Evolutionary conservation across 1,284 basidiomycete species (phyloP), one percentile per base, ranked within the genome.

Genomic region (Stereum hirsutum): DNA sequence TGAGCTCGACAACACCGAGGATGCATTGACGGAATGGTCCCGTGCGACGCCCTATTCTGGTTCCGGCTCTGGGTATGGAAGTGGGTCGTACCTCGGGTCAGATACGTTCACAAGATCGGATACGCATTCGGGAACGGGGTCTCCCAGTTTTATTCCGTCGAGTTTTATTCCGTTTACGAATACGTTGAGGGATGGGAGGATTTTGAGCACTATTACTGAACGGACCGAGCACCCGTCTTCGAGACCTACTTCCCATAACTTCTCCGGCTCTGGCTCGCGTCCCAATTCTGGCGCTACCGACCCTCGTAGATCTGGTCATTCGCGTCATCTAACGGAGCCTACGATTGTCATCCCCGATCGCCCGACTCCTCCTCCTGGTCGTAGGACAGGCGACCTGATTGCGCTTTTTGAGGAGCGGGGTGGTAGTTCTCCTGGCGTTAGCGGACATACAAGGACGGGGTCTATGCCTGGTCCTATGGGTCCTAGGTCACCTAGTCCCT

Each of bases 401-500:
- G 82, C 85, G 0, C 75, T 81, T 33, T 89, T 87, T 47, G 86
- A 89, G 52, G 72, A 79, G 25, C 74, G 69, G 35, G 49, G 57
- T 0, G 55, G 61, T 4, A 55, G 48, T 35, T 31, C 53, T n/a
- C 45, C 38, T 8, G 46, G 34, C 21, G 42, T 42, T 17, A 38
- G 52, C 19, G 52, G 66, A 11, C 78, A 81, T 54, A 58, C 69
- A 12, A 69, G 79, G 20, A 64, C 69, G 0, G 54, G 71, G 0
- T 81, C 81, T 15, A 66, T 70, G 19, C 81, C 81, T 0, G 66
- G 70, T 17, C 81, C 81, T 0, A 67, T 66, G 2, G 69, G 65
- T 5, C 65, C 66, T 24, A 68, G 74, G 1, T 66, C 68, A 5
- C 62, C 72, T 1, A 78, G 78, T 45, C 76, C 81, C 1, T 71